These are phyloP conservation scores for Penicillium sp. DNA, from an alignment of 2,329 filamentous ascomycete genomes.

Conservation along the genomic window DNA sequence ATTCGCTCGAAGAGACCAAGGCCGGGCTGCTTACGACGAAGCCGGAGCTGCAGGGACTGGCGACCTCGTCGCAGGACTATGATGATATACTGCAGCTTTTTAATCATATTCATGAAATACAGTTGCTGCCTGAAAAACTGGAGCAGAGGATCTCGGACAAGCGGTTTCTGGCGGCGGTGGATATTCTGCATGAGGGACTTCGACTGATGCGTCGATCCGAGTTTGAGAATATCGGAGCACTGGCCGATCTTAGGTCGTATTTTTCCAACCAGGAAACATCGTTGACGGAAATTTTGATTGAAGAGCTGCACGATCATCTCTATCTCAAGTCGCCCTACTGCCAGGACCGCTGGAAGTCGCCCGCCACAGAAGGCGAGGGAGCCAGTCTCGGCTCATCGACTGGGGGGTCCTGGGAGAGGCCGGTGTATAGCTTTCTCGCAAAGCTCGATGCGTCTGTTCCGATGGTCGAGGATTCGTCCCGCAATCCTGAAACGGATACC, in stretches of 20 bases:
- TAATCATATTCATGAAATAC: conserved; percentile 79
- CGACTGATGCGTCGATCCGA: conserved; percentile 81
- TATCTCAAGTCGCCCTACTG: conserved; percentile 98
- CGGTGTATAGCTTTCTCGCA: conserved; percentile 55
- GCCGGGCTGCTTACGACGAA: conserved; percentile 77
- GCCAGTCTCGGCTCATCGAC: conserved; percentile 21
- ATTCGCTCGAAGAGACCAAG: conserved; percentile 77
- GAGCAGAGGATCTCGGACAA: conserved; percentile 96
- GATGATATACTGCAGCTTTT: conserved; percentile 83
- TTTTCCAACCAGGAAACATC: conserved; percentile 89
- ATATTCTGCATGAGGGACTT: conserved; percentile 82
- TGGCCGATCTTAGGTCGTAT: conserved; percentile 81
- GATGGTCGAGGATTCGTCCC: conserved; percentile 80
- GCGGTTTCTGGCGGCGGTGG: conserved; percentile 86
- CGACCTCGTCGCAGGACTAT: conserved; percentile 81
- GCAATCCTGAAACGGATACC: conserved; percentile 91
- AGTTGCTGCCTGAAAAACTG: conserved; percentile 83
- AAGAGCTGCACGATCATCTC: conserved; percentile 93
- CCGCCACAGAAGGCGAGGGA: conserved; percentile 42
- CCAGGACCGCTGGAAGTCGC: conserved; percentile 87
- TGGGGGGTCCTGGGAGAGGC: conserved; percentile 47
- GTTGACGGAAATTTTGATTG: conserved; percentile 90
- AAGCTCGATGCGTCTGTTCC: conserved; percentile 51
- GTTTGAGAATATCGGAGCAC: conserved; percentile 83
- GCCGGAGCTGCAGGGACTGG: conserved; percentile 85